A percentile compares a stretch with the other conserved stretches of the same genome.
Conservation (phyloP, 192 early-diverging fungal species). For the Gaertneriomyces semiglobifer region DNA sequence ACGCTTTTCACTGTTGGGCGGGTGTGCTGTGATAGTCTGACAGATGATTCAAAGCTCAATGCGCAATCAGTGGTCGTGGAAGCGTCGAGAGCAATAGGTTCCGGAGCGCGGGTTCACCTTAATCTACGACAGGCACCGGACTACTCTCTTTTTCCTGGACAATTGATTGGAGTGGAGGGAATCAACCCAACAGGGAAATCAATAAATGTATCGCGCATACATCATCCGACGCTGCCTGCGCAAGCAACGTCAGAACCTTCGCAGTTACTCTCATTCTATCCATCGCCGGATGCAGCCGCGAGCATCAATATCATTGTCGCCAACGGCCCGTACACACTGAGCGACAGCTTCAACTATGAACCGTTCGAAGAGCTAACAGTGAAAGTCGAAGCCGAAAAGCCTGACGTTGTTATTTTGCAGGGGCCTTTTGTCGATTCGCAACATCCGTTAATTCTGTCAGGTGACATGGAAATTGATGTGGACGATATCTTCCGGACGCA, state of each 20-base stretch:
- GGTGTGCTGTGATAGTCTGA: conserved; percentile 67
- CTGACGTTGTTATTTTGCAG: conserved; percentile 76
- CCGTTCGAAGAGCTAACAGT: conserved; percentile 72
- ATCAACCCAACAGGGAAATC: conserved; percentile 42
- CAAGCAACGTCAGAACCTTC: conserved; percentile 44
- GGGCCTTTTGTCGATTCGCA: conserved; percentile 53
- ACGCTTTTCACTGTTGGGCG: conserved; percentile 69
- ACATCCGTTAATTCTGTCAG: conserved; percentile 33
- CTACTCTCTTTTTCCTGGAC: conserved; percentile 87
- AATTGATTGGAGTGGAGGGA: conserved; percentile 74
- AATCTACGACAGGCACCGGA: conserved; percentile 40
- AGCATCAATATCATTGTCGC: conserved; percentile 65
- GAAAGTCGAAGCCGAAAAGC: conserved; percentile 54
- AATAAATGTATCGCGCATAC: conserved; percentile 33
- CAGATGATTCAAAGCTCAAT: conserved; percentile 57
- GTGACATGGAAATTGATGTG: conserved; percentile 12
- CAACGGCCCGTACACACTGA: conserved; percentile 83
- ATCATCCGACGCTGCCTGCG: conserved; percentile 47
- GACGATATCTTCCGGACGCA: conserved; percentile 54
- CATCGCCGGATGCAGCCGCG: conserved; percentile 32
- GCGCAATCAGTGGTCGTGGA: conserved; percentile 74
- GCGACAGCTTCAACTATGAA: conserved; percentile 74
- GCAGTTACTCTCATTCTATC: conserved; percentile 44
- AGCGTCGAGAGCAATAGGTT: conserved; percentile 72
- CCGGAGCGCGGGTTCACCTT: conserved; percentile 65